Conservation (phyloP, 139 green algal species). For the Coelastrella sp. region DNA sequence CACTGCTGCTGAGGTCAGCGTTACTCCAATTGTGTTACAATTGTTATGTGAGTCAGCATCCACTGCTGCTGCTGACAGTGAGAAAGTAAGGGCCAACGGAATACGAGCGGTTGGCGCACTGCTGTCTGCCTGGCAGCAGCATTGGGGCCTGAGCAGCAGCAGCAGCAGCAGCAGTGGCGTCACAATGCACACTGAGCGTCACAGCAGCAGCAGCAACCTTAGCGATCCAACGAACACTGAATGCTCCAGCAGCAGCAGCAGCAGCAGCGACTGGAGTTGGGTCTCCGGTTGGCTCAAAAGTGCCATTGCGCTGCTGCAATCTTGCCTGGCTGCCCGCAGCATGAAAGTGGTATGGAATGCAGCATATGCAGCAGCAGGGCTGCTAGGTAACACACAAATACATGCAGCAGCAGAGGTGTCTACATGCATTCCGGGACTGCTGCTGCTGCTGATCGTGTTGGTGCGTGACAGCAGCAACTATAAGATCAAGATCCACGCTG, state of each 20-base stretch:
- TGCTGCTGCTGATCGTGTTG: conserved; percentile 71
- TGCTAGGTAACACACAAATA: conserved; percentile 56
- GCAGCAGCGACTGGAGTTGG: neutral
- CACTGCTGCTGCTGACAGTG: conserved; percentile 59
- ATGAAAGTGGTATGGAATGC: conserved; percentile 82
- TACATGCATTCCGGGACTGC: conserved; percentile 35
- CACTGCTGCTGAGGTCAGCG: neutral
- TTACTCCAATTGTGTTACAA: conserved; percentile 16
- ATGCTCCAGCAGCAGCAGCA: neutral
- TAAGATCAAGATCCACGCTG: conserved; percentile 79
- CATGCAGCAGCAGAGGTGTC: neutral
- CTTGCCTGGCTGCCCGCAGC: conserved; percentile 66
- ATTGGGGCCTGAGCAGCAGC: conserved; percentile 8
- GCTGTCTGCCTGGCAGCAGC: conserved; percentile 46
- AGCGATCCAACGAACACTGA: too few relatives aligned
- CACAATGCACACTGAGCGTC: too few relatives aligned
- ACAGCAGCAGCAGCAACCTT: neutral
- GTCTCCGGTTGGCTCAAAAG: conserved; percentile 56
- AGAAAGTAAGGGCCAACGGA: conserved; percentile 75
- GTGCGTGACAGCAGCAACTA: conserved; percentile 76
- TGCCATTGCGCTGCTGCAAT: conserved; percentile 58
- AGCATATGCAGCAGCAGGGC: conserved; percentile 55
- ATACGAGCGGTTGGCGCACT: conserved; percentile 70
- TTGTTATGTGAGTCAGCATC: conserved; percentile 56
- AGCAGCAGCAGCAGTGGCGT: neutral